phyloP scores from a whole-genome alignment of 257 asterid species.

The Striga asiatica region DNA sequence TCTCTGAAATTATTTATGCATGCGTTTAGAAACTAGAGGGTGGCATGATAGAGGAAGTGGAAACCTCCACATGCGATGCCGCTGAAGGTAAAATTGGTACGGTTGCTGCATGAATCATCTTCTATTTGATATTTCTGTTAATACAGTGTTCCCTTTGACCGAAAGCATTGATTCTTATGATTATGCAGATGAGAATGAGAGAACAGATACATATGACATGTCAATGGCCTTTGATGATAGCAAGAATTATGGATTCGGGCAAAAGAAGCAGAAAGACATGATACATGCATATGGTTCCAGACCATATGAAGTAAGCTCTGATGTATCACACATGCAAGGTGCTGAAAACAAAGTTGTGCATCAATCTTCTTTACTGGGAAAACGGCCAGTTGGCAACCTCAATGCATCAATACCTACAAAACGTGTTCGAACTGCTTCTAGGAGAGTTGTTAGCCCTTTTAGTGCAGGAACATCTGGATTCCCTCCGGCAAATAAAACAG shows the following conservation, averaged over 20 bases:
- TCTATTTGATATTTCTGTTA: constrained; percentile 16
- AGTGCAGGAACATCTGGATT: constrained; percentile 64
- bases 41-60: constrained; percentile 64
- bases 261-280: constrained; percentile 53
- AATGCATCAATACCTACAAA: constrained; percentile 83
- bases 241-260: constrained; percentile 48
- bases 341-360: constrained; percentile 49
- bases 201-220: constrained; percentile 49
- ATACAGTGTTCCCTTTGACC: constrained; percentile 16
- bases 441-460: constrained; percentile 78
- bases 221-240: constrained; percentile 38
- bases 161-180: constrained; percentile 56
- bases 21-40: constrained; percentile 53
- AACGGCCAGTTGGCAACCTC: constrained; percentile 67
- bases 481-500: constrained; percentile 57
- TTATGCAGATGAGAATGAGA: constrained; percentile 54
- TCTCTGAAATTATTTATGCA: constrained; percentile 11
- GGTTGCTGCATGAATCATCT: constrained; percentile 16
- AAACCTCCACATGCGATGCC: constrained; percentile 59
- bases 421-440: constrained; percentile 82
- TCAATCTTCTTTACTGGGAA: constrained; percentile 40
- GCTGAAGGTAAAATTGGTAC: constrained; percentile 45
- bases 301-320: constrained; percentile 38
- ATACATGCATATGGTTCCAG: constrained; percentile 47
- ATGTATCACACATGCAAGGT: too few relatives aligned